Percentiles rank a stretch among this genome's conserved stretches.
Conservation (phyloP, 129 eudicot genomes). For the Gnaphalium uliginosum region DNA sequence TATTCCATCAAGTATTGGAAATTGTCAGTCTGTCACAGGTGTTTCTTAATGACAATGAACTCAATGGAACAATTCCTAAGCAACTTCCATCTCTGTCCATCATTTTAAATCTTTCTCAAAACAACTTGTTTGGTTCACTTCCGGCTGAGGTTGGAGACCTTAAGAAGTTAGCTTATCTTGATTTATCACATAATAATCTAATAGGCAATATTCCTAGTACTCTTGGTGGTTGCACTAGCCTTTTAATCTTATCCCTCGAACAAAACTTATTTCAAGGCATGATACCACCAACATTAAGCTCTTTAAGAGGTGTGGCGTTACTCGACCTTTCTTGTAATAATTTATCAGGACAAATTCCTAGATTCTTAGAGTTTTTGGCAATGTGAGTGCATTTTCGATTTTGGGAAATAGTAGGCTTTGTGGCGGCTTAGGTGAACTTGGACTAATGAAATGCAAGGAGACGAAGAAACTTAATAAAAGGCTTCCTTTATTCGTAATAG, state of each 20-base stretch:
- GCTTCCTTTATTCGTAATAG: background rate
- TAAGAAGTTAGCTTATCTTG: background rate
- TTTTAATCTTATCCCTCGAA: background rate
- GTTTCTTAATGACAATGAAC: background rate
- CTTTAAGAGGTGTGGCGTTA: conserved; percentile 2
- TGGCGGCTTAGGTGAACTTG: conserved; percentile 2
- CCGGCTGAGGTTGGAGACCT: background rate
- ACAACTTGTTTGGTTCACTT: conserved; percentile 5
- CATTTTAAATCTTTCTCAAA: background rate
- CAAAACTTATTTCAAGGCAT: conserved; percentile 2
- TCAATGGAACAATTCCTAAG: background rate
- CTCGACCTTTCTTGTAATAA: background rate
- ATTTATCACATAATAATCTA: background rate
- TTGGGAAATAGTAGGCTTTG: background rate
- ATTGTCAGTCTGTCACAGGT: background rate
- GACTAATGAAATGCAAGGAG: background rate
- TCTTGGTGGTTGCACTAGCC: conserved; percentile 8
- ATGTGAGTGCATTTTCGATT: background rate
- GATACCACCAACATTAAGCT: conserved; percentile 2
- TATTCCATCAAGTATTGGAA: background rate
- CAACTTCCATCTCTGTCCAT: background rate
- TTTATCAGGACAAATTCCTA: conserved; percentile 7
- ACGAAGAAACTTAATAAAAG: background rate
- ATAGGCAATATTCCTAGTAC: background rate
- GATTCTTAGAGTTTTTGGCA: background rate